These are phyloP conservation scores for Boletales sp. DNA, from an alignment of 768 basidiomycete genomes.

Conservation along the genomic window DNA sequence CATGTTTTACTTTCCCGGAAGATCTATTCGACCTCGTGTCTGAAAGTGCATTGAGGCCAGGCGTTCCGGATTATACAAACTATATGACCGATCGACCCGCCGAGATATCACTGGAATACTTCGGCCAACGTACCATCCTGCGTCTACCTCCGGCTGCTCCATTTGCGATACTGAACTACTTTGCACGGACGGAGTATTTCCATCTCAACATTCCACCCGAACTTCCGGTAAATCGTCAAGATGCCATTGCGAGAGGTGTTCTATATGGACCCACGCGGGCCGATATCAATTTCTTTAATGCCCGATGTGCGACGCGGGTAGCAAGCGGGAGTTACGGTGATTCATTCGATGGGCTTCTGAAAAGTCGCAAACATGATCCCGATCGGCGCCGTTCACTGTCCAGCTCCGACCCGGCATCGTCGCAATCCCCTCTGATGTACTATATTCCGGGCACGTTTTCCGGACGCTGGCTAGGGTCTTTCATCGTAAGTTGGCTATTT, in stretches of 20 bases:
- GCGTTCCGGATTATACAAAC: conserved; percentile 20
- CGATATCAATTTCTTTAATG: conserved; percentile 43
- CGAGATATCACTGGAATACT: conserved; percentile 37
- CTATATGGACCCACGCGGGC: conserved; percentile 41
- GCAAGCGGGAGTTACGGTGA: conserved; percentile 21
- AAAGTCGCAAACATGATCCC: conserved; percentile 31
- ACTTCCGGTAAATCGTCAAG: conserved; percentile 34
- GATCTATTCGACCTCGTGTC: conserved; percentile 22
- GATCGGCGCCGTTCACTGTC: conserved; percentile 26
- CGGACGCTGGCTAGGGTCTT: conserved; percentile 50
- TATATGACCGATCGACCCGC: conserved; percentile 31
- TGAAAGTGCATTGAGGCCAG: conserved; percentile 9
- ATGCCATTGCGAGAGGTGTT: conserved; percentile 28
- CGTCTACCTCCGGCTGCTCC: conserved; percentile 42
- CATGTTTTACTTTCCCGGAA: conserved; percentile 40
- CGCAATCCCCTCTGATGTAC: conserved; percentile 8
- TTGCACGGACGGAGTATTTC: conserved; percentile 38
- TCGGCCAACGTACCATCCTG: conserved; percentile 35
- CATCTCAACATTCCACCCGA: conserved; percentile 39
- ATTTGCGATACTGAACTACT: conserved; percentile 48
- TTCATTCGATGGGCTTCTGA: conserved; percentile 13
- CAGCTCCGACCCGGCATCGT: not conserved
- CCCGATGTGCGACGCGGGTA: conserved; percentile 41
- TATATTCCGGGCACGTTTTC: conserved; percentile 45
- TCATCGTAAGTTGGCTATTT: conserved; percentile 35